Conservation (phyloP, 2,329 filamentous ascomycete species). For the Xylaria sp. region DNA sequence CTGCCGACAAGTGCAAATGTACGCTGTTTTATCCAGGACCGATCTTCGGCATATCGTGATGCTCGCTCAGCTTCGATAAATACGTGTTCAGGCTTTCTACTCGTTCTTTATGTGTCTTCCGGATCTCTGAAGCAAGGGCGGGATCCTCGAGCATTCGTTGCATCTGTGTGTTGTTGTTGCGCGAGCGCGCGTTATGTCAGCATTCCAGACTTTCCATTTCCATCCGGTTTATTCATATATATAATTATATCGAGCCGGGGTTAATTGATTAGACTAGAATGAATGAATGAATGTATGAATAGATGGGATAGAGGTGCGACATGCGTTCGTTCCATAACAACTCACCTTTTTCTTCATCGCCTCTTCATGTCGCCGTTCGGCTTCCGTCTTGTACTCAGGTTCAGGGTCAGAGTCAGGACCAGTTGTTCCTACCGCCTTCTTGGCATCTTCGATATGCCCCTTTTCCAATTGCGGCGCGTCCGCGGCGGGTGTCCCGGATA, state of each 20-base stretch:
- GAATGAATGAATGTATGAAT: too few relatives aligned
- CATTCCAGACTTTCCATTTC: conserved; percentile 21
- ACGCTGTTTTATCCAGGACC: conserved; percentile 59
- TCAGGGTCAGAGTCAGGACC: conserved; percentile 38
- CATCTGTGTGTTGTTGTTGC: too few relatives aligned
- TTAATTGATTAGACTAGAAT: too few relatives aligned
- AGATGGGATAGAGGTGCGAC: too few relatives aligned
- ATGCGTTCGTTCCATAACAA: not conserved
- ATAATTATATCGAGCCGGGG: not conserved
- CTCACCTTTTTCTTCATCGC: conserved; percentile 75
- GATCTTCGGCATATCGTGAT: conserved; percentile 91
- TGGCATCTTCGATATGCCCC: conserved; percentile 34
- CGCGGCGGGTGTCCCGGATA: conserved; percentile 46
- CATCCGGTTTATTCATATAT: not conserved
- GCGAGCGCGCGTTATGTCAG: conserved; percentile 9
- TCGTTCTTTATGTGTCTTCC: conserved; percentile 96
- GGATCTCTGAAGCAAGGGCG: conserved; percentile 69
- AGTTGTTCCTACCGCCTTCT: conserved; percentile 40
- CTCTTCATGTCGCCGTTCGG: conserved; percentile 83
- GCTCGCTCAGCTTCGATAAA: conserved; percentile 88
- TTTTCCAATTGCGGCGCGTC: conserved; percentile 34
- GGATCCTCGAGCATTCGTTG: conserved; percentile 74
- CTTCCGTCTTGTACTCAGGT: conserved; percentile 73
- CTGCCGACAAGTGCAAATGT: not conserved
- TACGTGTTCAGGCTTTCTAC: conserved; percentile 97